Evolutionary conservation across 139 green algal genomes (phyloP), one percentile per base, ranked within the genome.

Genomic region (Coelastrella sp.): DNA sequence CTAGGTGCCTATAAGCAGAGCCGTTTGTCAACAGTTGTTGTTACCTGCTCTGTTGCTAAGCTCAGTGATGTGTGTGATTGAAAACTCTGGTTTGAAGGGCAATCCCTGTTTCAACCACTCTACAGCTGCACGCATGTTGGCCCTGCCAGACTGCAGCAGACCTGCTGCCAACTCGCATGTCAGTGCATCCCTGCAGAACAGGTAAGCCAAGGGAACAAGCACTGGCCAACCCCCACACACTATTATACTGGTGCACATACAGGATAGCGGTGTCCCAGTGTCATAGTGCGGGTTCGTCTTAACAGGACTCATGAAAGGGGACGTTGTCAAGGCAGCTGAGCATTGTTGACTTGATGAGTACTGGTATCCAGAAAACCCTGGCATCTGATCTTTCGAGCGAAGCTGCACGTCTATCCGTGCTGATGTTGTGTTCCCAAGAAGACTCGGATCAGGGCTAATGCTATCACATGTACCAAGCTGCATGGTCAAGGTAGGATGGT

Each of bases 1-100:
- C n/a, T n/a, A n/a, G n/a, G n/a, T n/a, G n/a, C n/a, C n/a, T n/a
- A n/a, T n/a, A n/a, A n/a, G n/a, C n/a, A n/a, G n/a, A n/a, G n/a
- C n/a, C n/a, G n/a, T n/a, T n/a, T 57, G 45, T 57, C 45, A 23
- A 57, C 45, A 0, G 45, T 25, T 73, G 57, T 57, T 72, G 76
- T 2, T n/a, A n/a, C 23, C 37, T 43, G 17, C 63, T 76, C 63
- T 76, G 63, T 34, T 60, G 40, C 5, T 48, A 17, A 73, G 38
- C 32, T 64, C 41, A 13, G 79, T 85, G 43, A 85, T 67, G 79
- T 85, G 79, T 34, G 62, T 76, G 41, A 85, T 40, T 21, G 63
- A 40, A 51, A 78, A 67, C 2, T 64, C 27, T 37, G 79, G 34
- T 4, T 8, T 48, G 62, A 85, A 66, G 15, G 79, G 79, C 40